A percentile compares a stretch with the other conserved stretches of the same genome.
These are phyloP conservation scores for Daldinia eschscholtzii DNA, from an alignment of 2,329 filamentous ascomycete species.

Conservation along the genomic window DNA sequence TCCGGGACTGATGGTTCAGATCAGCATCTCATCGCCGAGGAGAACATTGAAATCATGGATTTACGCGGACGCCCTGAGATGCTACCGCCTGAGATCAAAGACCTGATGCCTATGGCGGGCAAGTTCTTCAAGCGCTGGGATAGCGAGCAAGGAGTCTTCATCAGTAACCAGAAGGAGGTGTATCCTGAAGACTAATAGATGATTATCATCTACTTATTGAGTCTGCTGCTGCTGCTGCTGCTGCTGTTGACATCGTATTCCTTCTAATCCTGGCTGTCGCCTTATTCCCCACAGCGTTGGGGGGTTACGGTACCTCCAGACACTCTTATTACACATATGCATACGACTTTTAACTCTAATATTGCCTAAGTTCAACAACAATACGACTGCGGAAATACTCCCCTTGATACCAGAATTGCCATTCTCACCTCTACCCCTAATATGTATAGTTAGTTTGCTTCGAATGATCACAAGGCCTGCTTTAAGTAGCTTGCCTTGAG, in stretches of 20 bases:
- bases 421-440: constrained; percentile 2
- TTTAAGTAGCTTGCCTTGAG: neutral
- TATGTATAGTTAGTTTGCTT: neutral
- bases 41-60: constrained; percentile 78
- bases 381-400: constrained; percentile 1
- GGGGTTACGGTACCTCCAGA: neutral
- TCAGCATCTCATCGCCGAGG: constrained; percentile 79
- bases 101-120: constrained; percentile 78
- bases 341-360: neutral
- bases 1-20: constrained; percentile 70
- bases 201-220: neutral
- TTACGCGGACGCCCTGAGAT: constrained; percentile 45
- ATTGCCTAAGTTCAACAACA: neutral
- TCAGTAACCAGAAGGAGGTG: constrained; percentile 83
- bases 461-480: neutral
- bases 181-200: constrained; percentile 82
- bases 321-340: neutral
- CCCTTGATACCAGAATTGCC: neutral
- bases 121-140: constrained; percentile 93
- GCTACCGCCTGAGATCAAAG: constrained; percentile 51
- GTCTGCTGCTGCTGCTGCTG: neutral
- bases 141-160: constrained; percentile 72
- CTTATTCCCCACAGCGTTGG: neutral
- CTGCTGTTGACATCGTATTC: neutral
- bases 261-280: neutral